Evolutionary conservation across 164 flowering plant species (phyloP), one percentile per base, ranked within the genome.

Genomic region (Saururus chinensis): DNA sequence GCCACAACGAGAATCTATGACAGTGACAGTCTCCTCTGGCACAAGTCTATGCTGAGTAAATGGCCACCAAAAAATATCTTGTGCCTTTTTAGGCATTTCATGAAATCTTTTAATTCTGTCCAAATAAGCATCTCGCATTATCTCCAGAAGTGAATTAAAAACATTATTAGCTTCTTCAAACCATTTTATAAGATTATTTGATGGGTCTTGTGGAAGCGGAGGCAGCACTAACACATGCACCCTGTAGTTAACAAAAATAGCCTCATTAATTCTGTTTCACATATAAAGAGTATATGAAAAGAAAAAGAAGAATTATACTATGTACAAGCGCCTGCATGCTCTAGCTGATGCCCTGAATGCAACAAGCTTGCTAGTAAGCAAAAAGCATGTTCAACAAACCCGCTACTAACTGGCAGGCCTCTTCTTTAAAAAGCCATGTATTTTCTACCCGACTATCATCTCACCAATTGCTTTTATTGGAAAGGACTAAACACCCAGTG

Each of bases 1-100:
- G 6, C 97, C 99, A 72, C 81, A 86, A 25, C 99, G 92, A 55
- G 99, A 95, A 78, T 95, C 97, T 63, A 95, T 95, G 1, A 95
- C 95, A 20, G 99, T 91, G 58, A 95, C 86, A 45, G 35, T 80
- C 64, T 79, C 85, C 63, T 82, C 77, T 48, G 95, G 80, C 53
- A 90, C 91, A 72, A 85, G 87, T 62, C 71, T 76, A 68, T 95
- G 97, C 72, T 95, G 99, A 66, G 99, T 95, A 69, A 95, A 95
- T 35, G 96, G 97, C 97, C 99, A 95, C 99, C 99, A 95, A 37
- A 95, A 76, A 51, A 83, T 52, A 53, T 84, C 81, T 45, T 71
- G 60, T 10, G 97, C 96, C 64, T 74, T 87, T 69, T 75, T 83
- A 60, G 89, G 81, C 95, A 89, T 84, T 14, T 76, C 81, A 66